Evolutionary conservation across 257 asterid species (phyloP).

Genomic region (Osmanthus fragrans): DNA sequence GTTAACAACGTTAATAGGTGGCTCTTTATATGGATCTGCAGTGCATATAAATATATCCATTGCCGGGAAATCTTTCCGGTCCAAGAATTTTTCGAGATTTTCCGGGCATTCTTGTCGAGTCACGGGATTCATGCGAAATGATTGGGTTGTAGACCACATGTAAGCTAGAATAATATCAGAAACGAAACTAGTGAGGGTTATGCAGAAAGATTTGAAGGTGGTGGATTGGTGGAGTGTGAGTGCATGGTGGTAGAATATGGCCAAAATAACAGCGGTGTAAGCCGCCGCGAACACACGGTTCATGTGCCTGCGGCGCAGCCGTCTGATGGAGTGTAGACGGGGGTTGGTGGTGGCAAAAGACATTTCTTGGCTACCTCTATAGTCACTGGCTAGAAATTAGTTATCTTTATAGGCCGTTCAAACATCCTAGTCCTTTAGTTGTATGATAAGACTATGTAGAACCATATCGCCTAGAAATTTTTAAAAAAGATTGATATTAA

Average conservation of each 20-base stretch:
- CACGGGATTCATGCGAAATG: constrained; percentile 64
- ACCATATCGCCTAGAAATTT: background rate
- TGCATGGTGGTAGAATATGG: constrained; percentile 52
- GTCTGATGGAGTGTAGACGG: constrained; percentile 50
- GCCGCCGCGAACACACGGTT: constrained; percentile 68
- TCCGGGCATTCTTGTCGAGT: constrained; percentile 44
- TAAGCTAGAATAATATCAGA: constrained; percentile 54
- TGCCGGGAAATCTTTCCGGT: constrained; percentile 45
- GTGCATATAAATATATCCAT: constrained; percentile 74
- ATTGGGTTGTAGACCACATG: constrained; percentile 69
- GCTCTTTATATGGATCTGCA: constrained; percentile 78
- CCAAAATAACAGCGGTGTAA: constrained; percentile 42
- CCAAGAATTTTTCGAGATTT: constrained; percentile 25
- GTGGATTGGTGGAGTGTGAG: constrained; percentile 36
- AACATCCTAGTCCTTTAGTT: background rate
- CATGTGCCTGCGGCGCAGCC: constrained; percentile 45
- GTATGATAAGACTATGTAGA: background rate
- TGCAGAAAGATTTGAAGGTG: constrained; percentile 27
- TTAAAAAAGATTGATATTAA: too few species aligned
- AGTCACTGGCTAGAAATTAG: background rate
- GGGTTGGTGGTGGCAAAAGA: constrained; percentile 17
- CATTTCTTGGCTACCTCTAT: constrained; percentile 18
- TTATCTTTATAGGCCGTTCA: background rate
- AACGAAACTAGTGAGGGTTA: constrained; percentile 40
- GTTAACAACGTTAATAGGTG: constrained; percentile 57